Evolutionary conservation across 331 rosid species (phyloP), one percentile per base, ranked within the genome.

Genomic region (Quercus tomentella): DNA sequence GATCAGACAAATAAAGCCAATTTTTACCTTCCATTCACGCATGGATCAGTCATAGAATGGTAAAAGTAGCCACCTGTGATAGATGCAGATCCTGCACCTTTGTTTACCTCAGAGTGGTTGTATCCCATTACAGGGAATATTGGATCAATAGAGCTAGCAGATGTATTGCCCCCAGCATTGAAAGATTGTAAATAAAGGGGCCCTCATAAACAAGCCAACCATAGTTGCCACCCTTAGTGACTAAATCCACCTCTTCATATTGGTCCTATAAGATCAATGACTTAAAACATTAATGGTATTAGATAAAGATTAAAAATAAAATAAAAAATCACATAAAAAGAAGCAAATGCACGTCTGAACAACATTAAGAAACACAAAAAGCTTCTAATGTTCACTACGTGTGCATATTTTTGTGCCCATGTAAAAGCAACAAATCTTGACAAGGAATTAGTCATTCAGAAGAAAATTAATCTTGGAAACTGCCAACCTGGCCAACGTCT

Each of bases 71-170:
- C 89, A 8, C 87, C 89, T 0, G 77, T 83, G 73, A 86, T 86
- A 20, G 85, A 77, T 54, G 89, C 87, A 52, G 87, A 80, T 33
- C 82, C 82, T 55, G 33, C 62, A 63, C 56, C 65, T 17, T 77
- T 83, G 77, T 70, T 74, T 43, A 86, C 83, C 6, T 83, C 77
- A 77, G 87, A 83, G 81, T 83, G 89, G 22, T 78, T 80, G 77
- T 86, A 86, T 43, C 87, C 87, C 89, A 86, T 86, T 9, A 83
- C 83, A 41, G 85, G 87, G 28, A 83, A 83, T 51, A 86, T 83
- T 11, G 85, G 83, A 22, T 73, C 72, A 3, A 80, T 86, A 51
- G 86, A 74, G 73, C 54, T 78, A 10, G 75, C 72, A 22, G 89
- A 75, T n/a, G 83, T 80, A 73, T 70, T 83, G 23, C 85, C 85